phyloP scores from a whole-genome alignment of 352 stramenopile species.

The Globisporangium acanthophoron region DNA sequence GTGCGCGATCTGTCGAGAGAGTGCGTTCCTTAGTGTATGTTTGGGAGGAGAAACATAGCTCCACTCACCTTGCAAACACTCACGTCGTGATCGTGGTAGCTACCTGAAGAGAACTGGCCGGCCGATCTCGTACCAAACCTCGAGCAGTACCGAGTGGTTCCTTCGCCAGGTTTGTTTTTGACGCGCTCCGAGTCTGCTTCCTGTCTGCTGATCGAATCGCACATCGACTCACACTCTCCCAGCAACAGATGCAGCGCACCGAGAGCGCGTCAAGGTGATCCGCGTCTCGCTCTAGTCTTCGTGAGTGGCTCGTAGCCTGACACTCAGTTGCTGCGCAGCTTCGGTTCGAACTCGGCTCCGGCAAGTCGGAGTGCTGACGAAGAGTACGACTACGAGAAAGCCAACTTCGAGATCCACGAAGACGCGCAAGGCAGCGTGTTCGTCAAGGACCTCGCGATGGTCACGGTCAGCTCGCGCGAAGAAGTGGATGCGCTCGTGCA shows the following conservation, averaged over 20 bases:
- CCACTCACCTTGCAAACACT: background rate
- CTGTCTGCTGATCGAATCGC: background rate
- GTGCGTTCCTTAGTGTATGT: conserved; percentile 25
- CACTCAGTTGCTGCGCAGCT: conserved; percentile 18
- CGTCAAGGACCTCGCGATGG: conserved; percentile 90
- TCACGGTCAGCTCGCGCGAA: conserved; percentile 83
- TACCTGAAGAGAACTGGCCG: conserved; percentile 70
- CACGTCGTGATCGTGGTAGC: conserved; percentile 13
- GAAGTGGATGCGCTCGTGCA: conserved; percentile 85
- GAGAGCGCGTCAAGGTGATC: conserved; percentile 55
- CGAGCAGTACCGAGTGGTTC: conserved; percentile 79
- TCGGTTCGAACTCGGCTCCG: conserved; percentile 40
- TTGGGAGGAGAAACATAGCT: background rate
- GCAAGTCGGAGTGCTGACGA: conserved; percentile 34
- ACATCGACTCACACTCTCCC: background rate
- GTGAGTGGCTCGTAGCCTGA: background rate
- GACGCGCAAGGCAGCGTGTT: conserved; percentile 90
- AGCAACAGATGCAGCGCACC: conserved; percentile 62
- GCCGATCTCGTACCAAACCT: conserved; percentile 69
- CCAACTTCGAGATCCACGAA: conserved; percentile 91
- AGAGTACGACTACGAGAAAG: conserved; percentile 83
- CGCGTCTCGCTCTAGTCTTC: background rate
- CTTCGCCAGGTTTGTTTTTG: conserved; percentile 50
- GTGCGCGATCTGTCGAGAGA: conserved; percentile 89
- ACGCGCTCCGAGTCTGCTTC: background rate